phyloP scores from a whole-genome alignment of 345 rosid genomes.

The Mangifera indica region DNA sequence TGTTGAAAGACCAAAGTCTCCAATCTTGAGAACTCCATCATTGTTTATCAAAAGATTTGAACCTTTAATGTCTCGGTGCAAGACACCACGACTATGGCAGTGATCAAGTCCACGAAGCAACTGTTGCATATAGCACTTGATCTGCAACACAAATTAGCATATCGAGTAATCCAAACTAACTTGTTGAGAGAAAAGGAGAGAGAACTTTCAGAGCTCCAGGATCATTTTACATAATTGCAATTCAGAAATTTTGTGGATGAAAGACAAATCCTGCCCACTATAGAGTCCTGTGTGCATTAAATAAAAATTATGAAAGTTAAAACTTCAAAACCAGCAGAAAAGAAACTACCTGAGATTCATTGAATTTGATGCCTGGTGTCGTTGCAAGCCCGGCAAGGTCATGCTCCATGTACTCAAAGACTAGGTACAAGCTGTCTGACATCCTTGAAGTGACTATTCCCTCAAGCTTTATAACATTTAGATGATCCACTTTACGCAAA shows the following conservation, averaged over 20 bases:
- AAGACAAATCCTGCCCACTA: background rate
- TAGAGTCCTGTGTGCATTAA: background rate
- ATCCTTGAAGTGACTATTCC: conserved; percentile 73
- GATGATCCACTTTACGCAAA: conserved; percentile 79
- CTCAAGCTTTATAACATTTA: conserved; percentile 83
- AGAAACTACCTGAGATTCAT: conserved; percentile 68
- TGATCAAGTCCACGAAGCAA: conserved; percentile 76
- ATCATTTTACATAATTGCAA: background rate
- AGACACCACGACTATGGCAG: conserved; percentile 77
- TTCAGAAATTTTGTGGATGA: background rate
- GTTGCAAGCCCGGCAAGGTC: conserved; percentile 85
- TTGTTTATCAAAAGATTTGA: conserved; percentile 73
- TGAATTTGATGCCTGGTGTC: conserved; percentile 68
- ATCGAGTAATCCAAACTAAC: background rate
- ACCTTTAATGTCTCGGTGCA: conserved; percentile 94
- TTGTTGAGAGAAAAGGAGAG: background rate
- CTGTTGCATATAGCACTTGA: conserved; percentile 81
- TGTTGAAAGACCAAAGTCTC: conserved; percentile 84
- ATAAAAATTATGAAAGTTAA: background rate
- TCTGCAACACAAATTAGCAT: conserved; percentile 35
- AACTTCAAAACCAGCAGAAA: background rate
- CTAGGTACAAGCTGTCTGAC: conserved; percentile 77
- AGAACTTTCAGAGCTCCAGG: background rate
- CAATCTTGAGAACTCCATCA: conserved; percentile 84
- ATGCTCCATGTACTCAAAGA: conserved; percentile 96